Evolutionary conservation across 306 rosid genomes (phyloP), one percentile per base, ranked within the genome.

Genomic region (Oemleria cerasiformis): DNA sequence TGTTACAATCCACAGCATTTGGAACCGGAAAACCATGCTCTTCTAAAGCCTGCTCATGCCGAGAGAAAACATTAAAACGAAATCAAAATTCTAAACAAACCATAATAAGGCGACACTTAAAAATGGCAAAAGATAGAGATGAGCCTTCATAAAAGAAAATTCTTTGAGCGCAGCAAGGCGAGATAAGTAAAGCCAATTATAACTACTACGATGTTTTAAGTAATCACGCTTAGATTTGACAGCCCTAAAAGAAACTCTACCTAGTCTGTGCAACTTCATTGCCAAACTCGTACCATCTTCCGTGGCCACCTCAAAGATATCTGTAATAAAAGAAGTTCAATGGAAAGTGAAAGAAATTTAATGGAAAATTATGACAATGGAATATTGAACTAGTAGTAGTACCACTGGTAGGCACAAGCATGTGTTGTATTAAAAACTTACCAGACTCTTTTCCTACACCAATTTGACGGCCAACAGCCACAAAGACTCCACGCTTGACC

Each of bases 361-460:
- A 74, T 71, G 30, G 77, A 43, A 2, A 57, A 64, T 19, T 49
- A 63, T 14, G 23, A 17, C 62, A 25, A 34, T 13, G 6, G 64
- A 59, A 45, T 40, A 53, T 44, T 25, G 30, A 1, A 25, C 30
- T 25, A 25, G 30, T 2, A 25, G 30, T 25, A 25, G 1, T 25
- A 25, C 30, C 30, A 25, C 30, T 25, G 30, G 30, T 25, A 25
- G 61, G 8, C 38, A 56, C 38, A 4, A 20, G 30, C 30, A 25
- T 2, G 30, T 25, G 30, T 25, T 25, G 2, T 25, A 25, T 25
- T 25, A 25, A 25, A 25, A 25, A 25, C 30, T 25, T 86, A 90
- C 98, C 97, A 56, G 98, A 93, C 77, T 93, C 98, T 82, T 93
- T 93, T 65, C 97, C 98, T 43, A 93, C 98, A 0, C 98, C 98